These are phyloP conservation scores for Xylaria hypoxylon DNA, from an alignment of 2,329 filamentous ascomycete species.

Conservation along the genomic window DNA sequence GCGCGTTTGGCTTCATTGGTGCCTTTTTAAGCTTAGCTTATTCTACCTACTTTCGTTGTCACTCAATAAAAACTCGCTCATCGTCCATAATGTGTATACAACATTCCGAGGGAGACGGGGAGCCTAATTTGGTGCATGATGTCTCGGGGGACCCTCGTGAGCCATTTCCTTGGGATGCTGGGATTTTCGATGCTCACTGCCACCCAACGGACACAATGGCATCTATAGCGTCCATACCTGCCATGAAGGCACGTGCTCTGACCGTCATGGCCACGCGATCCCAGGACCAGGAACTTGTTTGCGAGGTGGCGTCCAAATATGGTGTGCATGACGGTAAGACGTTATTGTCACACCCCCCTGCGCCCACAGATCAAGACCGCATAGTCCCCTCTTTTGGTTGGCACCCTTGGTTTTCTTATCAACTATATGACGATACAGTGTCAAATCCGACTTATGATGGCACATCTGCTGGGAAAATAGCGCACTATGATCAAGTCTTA, in stretches of 20 bases:
- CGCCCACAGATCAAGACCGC: conserved; percentile 50
- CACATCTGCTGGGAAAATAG: conserved; percentile 55
- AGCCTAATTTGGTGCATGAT: conserved; percentile 29
- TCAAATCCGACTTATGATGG: conserved; percentile 54
- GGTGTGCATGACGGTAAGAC: conserved; percentile 56
- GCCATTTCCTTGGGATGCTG: conserved; percentile 75
- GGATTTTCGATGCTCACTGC: conserved; percentile 83
- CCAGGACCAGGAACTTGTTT: conserved; percentile 80
- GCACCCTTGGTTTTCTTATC: conserved; percentile 89
- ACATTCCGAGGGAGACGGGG: conserved; percentile 37
- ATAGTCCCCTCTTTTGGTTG: conserved; percentile 82
- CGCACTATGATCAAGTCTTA: conserved; percentile 76
- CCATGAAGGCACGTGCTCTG: conserved; percentile 74
- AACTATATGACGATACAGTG: conserved; percentile 73
- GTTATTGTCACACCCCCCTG: conserved; percentile 35
- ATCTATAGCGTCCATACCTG: conserved; percentile 66
- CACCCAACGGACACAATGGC: conserved; percentile 84
- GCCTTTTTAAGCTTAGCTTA: conserved; percentile 7
- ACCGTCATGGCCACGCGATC: conserved; percentile 82
- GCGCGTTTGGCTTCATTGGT: neutral
- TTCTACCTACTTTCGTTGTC: neutral
- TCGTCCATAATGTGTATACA: conserved; percentile 46
- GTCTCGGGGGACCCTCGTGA: conserved; percentile 34
- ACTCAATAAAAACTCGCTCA: neutral
- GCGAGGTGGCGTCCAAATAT: conserved; percentile 66